Percentiles rank a stretch among this genome's conserved stretches.
These are phyloP conservation scores for Didymella pomorum DNA, from an alignment of 2,329 filamentous ascomycete species.

Conservation along the genomic window DNA sequence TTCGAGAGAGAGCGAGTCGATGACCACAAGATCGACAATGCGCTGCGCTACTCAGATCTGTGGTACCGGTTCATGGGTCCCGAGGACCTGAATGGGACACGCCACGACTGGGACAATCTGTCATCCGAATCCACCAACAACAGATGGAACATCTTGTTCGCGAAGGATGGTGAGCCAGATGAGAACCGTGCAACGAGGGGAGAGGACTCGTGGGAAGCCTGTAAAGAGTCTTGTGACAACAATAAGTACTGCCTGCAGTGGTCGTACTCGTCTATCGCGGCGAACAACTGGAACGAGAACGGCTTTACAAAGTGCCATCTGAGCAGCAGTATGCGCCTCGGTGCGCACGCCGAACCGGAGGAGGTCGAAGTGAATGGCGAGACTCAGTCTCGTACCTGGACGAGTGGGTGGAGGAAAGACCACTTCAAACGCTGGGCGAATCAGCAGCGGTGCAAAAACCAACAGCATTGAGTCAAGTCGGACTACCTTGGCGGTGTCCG, in stretches of 20 bases:
- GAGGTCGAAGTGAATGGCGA: conserved; percentile 25
- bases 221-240: conserved; percentile 37
- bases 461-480: conserved; percentile 22
- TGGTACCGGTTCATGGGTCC: conserved; percentile 42
- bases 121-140: conserved; percentile 39
- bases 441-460: conserved; percentile 40
- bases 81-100: conserved; percentile 34
- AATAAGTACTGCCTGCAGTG: conserved; percentile 45
- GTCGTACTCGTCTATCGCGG: conserved; percentile 40
- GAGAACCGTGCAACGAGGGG: conserved; percentile 27
- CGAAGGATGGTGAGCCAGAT: conserved; percentile 27
- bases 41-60: conserved; percentile 39
- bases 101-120: conserved; percentile 47
- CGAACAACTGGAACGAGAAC: conserved; percentile 44
- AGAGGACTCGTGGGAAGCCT: conserved; percentile 41
- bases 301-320: conserved; percentile 45
- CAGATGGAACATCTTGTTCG: conserved; percentile 47
- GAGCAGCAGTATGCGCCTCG: conserved; percentile 44
- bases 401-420: conserved; percentile 44
- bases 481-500: background rate
- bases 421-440: conserved; percentile 39
- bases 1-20: conserved; percentile 53
- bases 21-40: conserved; percentile 26
- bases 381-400: conserved; percentile 29
- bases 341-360: conserved; percentile 25